phyloP scores from a whole-genome alignment of 2,329 filamentous ascomycete species.

The Penicillium sp. region DNA sequence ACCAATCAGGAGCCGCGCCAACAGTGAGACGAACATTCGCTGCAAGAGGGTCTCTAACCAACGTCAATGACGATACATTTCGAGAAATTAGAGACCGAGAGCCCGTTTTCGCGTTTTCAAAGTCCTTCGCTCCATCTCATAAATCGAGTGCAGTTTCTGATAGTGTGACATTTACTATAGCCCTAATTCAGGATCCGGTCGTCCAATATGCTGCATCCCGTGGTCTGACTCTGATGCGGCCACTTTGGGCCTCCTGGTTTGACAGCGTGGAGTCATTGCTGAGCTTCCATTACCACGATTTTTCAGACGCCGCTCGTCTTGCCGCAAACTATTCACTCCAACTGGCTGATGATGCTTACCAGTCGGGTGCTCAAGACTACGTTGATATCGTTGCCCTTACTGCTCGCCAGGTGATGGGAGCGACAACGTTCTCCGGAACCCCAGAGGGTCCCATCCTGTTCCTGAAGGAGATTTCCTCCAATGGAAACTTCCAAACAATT shows the following conservation, averaged over 20 bases:
- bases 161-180: slow-evolving; percentile 74
- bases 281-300: slow-evolving; percentile 77
- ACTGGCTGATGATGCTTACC: slow-evolving; percentile 71
- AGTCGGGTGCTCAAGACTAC: slow-evolving; percentile 75
- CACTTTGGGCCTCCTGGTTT: slow-evolving; percentile 80
- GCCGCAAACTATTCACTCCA: slow-evolving; percentile 76
- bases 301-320: slow-evolving; percentile 64
- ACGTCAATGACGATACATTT: slow-evolving; percentile 69
- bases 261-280: slow-evolving; percentile 66
- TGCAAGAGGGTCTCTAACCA: slow-evolving; percentile 66
- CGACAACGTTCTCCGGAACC: slow-evolving; percentile 74
- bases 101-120: slow-evolving; percentile 80
- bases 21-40: slow-evolving; percentile 72
- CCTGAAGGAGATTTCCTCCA: slow-evolving; percentile 83
- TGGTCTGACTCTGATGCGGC: slow-evolving; percentile 77
- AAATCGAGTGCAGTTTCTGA: slow-evolving; percentile 45
- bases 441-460: slow-evolving; percentile 75
- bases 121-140: slow-evolving; percentile 61
- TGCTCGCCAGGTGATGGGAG: slow-evolving; percentile 79
- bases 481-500: slow-evolving; percentile 84
- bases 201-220: slow-evolving; percentile 78
- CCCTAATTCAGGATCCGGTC: slow-evolving; percentile 77
- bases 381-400: slow-evolving; percentile 78
- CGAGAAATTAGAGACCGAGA: slow-evolving; percentile 76
- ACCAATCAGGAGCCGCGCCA: slow-evolving; percentile 73